Evolutionary conservation across 306 rosid genomes (phyloP).

Genomic region (Begonia peltatifolia): DNA sequence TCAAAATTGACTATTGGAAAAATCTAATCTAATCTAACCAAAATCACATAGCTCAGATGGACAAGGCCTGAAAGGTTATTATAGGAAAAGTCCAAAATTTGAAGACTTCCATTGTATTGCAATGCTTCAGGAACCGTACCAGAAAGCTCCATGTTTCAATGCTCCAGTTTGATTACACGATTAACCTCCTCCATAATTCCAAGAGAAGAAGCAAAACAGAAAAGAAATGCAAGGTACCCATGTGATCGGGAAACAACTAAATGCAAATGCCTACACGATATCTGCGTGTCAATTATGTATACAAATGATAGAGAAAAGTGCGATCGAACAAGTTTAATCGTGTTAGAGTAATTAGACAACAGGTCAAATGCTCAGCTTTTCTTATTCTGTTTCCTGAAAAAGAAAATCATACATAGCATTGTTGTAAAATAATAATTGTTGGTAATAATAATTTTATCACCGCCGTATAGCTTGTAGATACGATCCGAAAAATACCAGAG

Average conservation of each 20-base stretch:
- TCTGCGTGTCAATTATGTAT: too few relatives aligned
- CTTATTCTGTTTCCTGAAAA: too few relatives aligned
- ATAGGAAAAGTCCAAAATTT: constrained; percentile 38
- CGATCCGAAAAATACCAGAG: too few relatives aligned
- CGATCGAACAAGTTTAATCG: not conserved
- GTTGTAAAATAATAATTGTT: too few relatives aligned
- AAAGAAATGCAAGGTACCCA: too few relatives aligned
- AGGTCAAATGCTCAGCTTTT: too few relatives aligned
- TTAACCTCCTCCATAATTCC: constrained; percentile 25
- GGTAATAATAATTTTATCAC: too few relatives aligned
- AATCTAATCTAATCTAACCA: constrained; percentile 34
- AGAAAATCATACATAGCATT: too few relatives aligned
- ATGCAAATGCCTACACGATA: too few relatives aligned
- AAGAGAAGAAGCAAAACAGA: not conserved
- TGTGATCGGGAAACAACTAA: too few relatives aligned
- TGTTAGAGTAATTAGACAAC: not conserved
- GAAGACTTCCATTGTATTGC: constrained; percentile 38
- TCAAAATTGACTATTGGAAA: constrained; percentile 22
- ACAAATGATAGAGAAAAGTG: too few relatives aligned
- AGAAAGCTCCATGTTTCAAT: constrained; percentile 24
- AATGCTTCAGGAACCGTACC: constrained; percentile 41
- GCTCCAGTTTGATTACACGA: constrained; percentile 30
- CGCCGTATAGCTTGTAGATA: too few relatives aligned
- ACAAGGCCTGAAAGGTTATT: constrained; percentile 30
- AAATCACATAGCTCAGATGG: constrained; percentile 32